Evolutionary conservation across 1,139 yeast species (phyloP), one percentile per base, ranked within the genome.

Genomic region (Lodderomyces metapsilosis): DNA sequence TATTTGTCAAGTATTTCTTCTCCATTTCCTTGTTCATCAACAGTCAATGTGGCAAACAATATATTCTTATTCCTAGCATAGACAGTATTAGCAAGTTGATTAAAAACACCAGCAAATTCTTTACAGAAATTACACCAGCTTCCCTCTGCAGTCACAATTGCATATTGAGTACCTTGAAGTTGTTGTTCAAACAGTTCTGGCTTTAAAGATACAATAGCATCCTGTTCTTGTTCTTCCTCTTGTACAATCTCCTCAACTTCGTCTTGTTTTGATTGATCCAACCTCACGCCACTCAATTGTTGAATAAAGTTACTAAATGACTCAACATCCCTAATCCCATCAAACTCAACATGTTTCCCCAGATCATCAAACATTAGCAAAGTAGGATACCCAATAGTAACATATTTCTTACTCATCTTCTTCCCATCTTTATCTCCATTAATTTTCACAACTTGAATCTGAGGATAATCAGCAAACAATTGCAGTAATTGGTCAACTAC

Each of bases 401-500:
- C 74, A 58, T 76, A 83, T 54, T 76, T 71, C 46, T 72, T 73
- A 28, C 79, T 72, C 61, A 79, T 66, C 49, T 73, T 71, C 40
- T 76, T 71, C 1, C 78, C 78, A 57, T 83, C 74, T 43, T 66
- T 67, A 52, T 85, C 92, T 3, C 87, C 92, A 58, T 86, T 84
- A 42, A 84, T 72, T 57, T 82, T 80, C 18, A 75, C 79, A 30
- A 80, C 66, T 50, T 75, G 78, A 18, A 84, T 57, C 35, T 74
- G 71, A 4, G 70, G 69, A 22, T 62, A 61, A 25, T 70, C 74
- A 15, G 61, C 63, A 53, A 73, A 84, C 8, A 70, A 52, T 4
- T 71, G 73, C 1, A 83, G 82, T 35, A 84, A 67, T 54, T 75
- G 68, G 47, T 82, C 87, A 60, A 79, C 79, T 4, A 72, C 71